Conservation (phyloP, 371 early-diverging fungal genomes). For the Umbelopsis sp. region DNA sequence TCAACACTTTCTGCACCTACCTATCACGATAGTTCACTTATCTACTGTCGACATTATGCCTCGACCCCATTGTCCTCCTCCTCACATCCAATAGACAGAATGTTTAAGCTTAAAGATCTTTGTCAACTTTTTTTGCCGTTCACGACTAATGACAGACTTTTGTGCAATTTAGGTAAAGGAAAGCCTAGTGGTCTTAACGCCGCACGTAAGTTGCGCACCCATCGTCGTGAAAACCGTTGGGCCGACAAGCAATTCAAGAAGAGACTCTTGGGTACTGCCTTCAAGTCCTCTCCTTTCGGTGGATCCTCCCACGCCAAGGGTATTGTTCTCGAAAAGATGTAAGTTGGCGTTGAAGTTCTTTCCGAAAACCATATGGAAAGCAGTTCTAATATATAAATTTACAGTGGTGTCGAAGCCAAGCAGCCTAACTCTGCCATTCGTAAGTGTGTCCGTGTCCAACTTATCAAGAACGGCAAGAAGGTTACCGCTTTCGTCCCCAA, state of each 20-base stretch:
- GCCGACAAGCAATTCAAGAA: slow-evolving; percentile 99
- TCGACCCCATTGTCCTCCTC: neutral
- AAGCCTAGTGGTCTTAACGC: slow-evolving; percentile 98
- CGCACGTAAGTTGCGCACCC: slow-evolving; percentile 98
- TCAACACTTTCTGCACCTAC: too few relatives aligned
- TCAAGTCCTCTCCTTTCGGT: slow-evolving; percentile 97
- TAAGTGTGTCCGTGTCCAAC: slow-evolving; percentile 99
- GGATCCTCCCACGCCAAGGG: slow-evolving; percentile 99
- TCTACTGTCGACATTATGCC: too few relatives aligned
- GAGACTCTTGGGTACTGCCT: slow-evolving; percentile 97
- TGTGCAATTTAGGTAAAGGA: slow-evolving; percentile 73
- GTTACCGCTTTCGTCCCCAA: slow-evolving; percentile 99
- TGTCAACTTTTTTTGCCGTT: neutral
- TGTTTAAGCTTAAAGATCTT: neutral
- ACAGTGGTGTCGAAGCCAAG: slow-evolving; percentile 99
- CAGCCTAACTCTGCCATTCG: slow-evolving; percentile 99
- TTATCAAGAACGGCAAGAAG: slow-evolving; percentile 99
- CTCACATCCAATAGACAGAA: slow-evolving; percentile 13
- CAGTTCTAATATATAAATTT: neutral
- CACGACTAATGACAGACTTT: neutral
- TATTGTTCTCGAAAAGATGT: slow-evolving; percentile 99
- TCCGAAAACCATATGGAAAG: neutral
- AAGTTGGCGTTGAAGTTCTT: slow-evolving; percentile 32
- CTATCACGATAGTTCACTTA: too few relatives aligned
- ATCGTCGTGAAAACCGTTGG: slow-evolving; percentile 98